Evolutionary conservation across 169 alveolate genomes (phyloP).

Genomic region (Sarcocystis neurona): DNA sequence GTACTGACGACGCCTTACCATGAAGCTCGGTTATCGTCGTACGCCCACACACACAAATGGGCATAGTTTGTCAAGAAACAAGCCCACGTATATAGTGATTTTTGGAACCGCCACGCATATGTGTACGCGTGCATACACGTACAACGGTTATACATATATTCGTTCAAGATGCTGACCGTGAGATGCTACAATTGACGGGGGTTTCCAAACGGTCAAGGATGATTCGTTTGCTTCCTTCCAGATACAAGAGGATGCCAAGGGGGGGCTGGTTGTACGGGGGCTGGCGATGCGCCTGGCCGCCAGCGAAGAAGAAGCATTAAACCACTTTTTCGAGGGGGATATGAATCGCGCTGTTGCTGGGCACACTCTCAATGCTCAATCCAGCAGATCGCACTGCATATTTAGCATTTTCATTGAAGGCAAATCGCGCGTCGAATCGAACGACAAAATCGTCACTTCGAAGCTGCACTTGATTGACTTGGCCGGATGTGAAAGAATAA

Average conservation of each 20-base stretch:
- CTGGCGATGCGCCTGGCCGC: conserved; percentile 69
- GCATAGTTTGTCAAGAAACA: too few relatives aligned
- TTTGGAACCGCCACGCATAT: too few relatives aligned
- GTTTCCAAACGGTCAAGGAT: too few relatives aligned
- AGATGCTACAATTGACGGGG: too few relatives aligned
- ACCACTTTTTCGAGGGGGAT: conserved; percentile 86
- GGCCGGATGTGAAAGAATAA: conserved; percentile 94
- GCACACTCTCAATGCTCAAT: conserved; percentile 86
- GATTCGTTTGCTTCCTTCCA: not conserved
- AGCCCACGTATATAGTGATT: too few relatives aligned
- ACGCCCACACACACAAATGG: too few relatives aligned
- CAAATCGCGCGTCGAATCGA: conserved; percentile 78
- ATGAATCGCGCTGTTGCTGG: conserved; percentile 86
- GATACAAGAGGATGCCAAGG: conserved; percentile 51
- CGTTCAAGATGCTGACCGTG: too few relatives aligned
- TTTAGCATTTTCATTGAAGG: conserved; percentile 90
- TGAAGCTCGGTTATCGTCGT: too few relatives aligned
- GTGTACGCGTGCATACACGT: too few relatives aligned
- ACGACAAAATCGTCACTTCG: conserved; percentile 64
- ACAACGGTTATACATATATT: too few relatives aligned
- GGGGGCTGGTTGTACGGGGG: conserved; percentile 51
- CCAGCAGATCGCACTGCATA: conserved; percentile 91
- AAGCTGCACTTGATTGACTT: conserved; percentile 91
- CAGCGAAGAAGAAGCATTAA: conserved; percentile 85
- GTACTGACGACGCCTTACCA: too few relatives aligned